These are phyloP conservation scores for Alternaria incomplexa DNA, from an alignment of 2,329 filamentous ascomycete species.

Conservation along the genomic window DNA sequence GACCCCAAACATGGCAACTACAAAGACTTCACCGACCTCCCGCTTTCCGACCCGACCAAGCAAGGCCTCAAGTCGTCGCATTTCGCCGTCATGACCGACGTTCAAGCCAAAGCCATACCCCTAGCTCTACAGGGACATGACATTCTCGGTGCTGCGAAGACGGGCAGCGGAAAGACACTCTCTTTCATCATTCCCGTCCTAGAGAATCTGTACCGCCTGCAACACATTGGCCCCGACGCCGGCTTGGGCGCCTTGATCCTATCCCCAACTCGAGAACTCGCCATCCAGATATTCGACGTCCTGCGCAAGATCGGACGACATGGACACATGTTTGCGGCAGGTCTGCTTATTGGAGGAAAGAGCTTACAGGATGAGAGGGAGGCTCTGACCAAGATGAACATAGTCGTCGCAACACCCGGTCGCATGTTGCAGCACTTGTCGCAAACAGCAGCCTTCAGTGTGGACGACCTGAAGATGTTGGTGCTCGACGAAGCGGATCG, in stretches of 20 bases:
- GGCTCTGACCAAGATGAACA: conserved; percentile 89
- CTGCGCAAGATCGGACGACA: conserved; percentile 86
- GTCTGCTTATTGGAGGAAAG: conserved; percentile 92
- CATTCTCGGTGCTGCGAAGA: conserved; percentile 93
- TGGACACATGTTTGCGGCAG: conserved; percentile 85
- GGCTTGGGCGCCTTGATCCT: conserved; percentile 92
- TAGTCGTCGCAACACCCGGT: conserved; percentile 92
- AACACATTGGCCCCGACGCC: conserved; percentile 85
- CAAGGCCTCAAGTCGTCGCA: conserved; percentile 83
- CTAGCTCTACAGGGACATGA: conserved; percentile 84
- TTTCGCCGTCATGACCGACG: conserved; percentile 88
- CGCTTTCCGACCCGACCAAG: conserved; percentile 80
- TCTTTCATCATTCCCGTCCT: conserved; percentile 91
- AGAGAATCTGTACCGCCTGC: conserved; percentile 86
- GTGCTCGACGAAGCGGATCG: conserved; percentile 96
- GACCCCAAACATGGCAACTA: conserved; percentile 65
- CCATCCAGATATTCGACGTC: conserved; percentile 96
- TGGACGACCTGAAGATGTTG: conserved; percentile 88
- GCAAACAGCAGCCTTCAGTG: conserved; percentile 87
- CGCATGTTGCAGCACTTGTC: conserved; percentile 95
- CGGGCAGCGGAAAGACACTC: conserved; percentile 92
- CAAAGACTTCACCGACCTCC: conserved; percentile 80
- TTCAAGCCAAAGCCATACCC: conserved; percentile 89
- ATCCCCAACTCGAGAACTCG: conserved; percentile 91
- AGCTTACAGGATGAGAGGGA: conserved; percentile 86